Evolutionary conservation across 108 stramenopile species (phyloP).

Genomic region (Phaeodactylum tricornutum): DNA sequence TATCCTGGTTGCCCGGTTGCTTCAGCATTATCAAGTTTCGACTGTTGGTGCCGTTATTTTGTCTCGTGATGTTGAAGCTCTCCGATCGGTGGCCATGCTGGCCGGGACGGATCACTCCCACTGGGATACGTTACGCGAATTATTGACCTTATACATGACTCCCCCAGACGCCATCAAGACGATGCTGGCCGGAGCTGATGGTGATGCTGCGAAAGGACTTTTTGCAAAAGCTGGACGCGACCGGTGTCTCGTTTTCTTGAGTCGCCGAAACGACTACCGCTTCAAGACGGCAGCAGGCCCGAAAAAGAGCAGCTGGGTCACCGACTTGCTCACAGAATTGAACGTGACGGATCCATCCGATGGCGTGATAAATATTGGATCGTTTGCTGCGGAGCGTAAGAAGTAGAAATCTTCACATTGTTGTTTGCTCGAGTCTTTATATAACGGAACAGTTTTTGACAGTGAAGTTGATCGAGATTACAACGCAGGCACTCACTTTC

Average conservation of each 20-base stretch:
- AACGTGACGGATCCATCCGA: constrained; percentile 69
- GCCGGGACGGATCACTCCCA: constrained; percentile 74
- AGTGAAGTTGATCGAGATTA: too few species aligned
- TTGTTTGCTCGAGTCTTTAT: too few species aligned
- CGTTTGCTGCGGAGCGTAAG: constrained; percentile 31
- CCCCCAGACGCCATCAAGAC: constrained; percentile 77
- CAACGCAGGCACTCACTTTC: too few species aligned
- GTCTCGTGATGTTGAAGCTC: constrained; percentile 73
- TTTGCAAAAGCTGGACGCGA: constrained; percentile 69
- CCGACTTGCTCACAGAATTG: constrained; percentile 59
- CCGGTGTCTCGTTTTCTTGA: constrained; percentile 72
- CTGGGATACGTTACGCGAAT: constrained; percentile 69
- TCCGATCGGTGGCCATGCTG: constrained; percentile 68
- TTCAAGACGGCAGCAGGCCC: constrained; percentile 51
- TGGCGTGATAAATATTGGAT: constrained; percentile 41
- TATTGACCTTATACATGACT: constrained; percentile 78
- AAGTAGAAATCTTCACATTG: too few species aligned
- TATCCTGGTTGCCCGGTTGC: constrained; percentile 59
- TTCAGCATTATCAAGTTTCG: constrained; percentile 66
- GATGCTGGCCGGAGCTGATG: constrained; percentile 73
- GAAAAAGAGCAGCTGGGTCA: constrained; percentile 62
- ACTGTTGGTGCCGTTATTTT: constrained; percentile 77
- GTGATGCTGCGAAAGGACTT: constrained; percentile 73
- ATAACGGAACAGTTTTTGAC: too few species aligned
- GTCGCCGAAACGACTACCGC: constrained; percentile 72